Evolutionary conservation across 2,329 filamentous ascomycete genomes (phyloP).

Genomic region (Trichoderma pleuroti): DNA sequence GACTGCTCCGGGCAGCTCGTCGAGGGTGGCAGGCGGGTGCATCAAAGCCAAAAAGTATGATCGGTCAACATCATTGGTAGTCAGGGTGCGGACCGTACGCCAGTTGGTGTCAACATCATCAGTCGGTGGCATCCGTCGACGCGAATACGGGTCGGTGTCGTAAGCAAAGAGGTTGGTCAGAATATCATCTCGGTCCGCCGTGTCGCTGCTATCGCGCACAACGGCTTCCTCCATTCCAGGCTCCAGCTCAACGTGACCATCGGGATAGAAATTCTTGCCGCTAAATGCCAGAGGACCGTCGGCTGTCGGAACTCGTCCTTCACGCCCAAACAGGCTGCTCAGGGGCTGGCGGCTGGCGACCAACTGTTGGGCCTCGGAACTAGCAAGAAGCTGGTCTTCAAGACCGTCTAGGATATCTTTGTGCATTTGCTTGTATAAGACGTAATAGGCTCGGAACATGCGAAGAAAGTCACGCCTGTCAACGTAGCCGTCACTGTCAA

Average conservation of each 20-base stretch:
- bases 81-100: slow-evolving; percentile 33
- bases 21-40: slow-evolving; percentile 43
- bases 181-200: slow-evolving; percentile 57
- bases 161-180: slow-evolving; percentile 52
- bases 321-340: slow-evolving; percentile 70
- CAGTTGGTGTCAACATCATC: slow-evolving; percentile 36
- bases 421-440: slow-evolving; percentile 84
- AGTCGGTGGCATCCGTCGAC: slow-evolving; percentile 29
- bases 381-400: slow-evolving; percentile 73
- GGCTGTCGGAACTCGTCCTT: slow-evolving; percentile 62
- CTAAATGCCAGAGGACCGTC: slow-evolving; percentile 56
- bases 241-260: slow-evolving; percentile 62
- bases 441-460: slow-evolving; percentile 89
- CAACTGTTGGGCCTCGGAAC: slow-evolving; percentile 71
- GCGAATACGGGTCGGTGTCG: slow-evolving; percentile 30
- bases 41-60: slow-evolving; percentile 44
- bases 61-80: slow-evolving; percentile 32
- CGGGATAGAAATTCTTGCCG: slow-evolving; percentile 61
- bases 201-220: slow-evolving; percentile 58
- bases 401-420: slow-evolving; percentile 75
- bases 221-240: slow-evolving; percentile 57
- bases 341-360: slow-evolving; percentile 72
- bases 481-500: slow-evolving; percentile 83
- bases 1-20: slow-evolving; percentile 42
- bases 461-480: slow-evolving; percentile 82